phyloP scores from a whole-genome alignment of 345 rosid genomes.

The Lumnitzera littorea region DNA sequence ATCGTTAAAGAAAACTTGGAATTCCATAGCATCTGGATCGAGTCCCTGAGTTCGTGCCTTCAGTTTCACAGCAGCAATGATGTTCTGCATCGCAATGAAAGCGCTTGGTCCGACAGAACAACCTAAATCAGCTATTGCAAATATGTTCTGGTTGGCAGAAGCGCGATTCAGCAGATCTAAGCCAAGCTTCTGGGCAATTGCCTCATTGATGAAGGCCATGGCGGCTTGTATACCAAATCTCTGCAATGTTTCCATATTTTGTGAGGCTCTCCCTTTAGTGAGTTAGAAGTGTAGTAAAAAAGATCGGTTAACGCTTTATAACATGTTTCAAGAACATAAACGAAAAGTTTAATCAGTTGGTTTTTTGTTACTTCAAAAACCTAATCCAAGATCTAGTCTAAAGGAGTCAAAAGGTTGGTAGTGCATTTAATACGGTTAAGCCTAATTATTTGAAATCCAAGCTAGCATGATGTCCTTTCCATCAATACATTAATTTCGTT shows the following conservation, averaged over 20 bases:
- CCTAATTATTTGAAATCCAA: no score
- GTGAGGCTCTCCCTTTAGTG: no score
- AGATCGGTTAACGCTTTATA: no score
- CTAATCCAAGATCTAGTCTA: no score
- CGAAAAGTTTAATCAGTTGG: background rate
- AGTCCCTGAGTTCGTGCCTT: slow-evolving; percentile 9
- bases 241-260: slow-evolving; percentile 13
- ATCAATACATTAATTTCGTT: no score
- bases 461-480: no score
- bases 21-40: slow-evolving; percentile 6
- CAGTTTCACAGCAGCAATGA: slow-evolving; percentile 26
- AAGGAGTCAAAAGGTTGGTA: no score
- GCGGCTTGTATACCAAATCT: slow-evolving; percentile 15
- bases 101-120: slow-evolving; percentile 52
- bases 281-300: no score
- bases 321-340: background rate
- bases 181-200: slow-evolving; percentile 32
- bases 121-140: slow-evolving; percentile 42
- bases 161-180: slow-evolving; percentile 2
- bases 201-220: slow-evolving; percentile 24
- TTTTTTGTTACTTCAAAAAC: no score
- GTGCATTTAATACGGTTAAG: no score
- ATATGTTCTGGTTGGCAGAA: slow-evolving; percentile 2
- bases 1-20: slow-evolving; percentile 30
- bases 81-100: slow-evolving; percentile 15